Percentiles rank a stretch among this genome's conserved stretches.
These are phyloP conservation scores for Melaleuca alternifolia DNA, from an alignment of 345 rosid genomes.

Conservation along the genomic window DNA sequence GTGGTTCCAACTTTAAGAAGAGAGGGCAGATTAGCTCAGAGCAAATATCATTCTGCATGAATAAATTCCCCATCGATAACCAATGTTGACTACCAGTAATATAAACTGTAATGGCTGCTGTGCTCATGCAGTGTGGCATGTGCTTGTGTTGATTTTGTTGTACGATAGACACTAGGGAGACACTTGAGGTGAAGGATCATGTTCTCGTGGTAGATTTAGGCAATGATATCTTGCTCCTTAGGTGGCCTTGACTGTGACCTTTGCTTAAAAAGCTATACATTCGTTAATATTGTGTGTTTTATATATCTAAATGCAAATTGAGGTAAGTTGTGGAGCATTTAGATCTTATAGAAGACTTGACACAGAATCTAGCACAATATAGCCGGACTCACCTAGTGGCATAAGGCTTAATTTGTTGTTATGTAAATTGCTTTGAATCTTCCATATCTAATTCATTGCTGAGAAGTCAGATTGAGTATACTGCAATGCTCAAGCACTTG, in stretches of 20 bases:
- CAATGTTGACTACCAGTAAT: background rate
- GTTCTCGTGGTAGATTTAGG: background rate
- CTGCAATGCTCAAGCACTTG: background rate
- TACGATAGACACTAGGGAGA: background rate
- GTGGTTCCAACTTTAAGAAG: background rate
- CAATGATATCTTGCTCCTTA: background rate
- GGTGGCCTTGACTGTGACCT: background rate
- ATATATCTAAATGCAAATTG: background rate
- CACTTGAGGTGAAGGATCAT: background rate
- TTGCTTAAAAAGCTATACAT: background rate
- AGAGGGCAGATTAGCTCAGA: background rate
- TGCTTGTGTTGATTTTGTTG: background rate
- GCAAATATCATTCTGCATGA: background rate
- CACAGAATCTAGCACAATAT: background rate
- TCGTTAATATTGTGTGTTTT: background rate
- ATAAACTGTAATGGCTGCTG: background rate
- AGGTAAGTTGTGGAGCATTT: background rate
- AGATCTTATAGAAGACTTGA: background rate
- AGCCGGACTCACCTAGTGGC: background rate
- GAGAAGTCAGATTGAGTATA: background rate
- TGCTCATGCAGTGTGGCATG: background rate
- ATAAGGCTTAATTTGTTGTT: background rate
- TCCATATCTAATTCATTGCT: background rate
- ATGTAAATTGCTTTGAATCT: background rate
- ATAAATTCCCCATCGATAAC: background rate